Base-by-base conservation (phyloP, 2,329 filamentous ascomycete genomes). In the Trichoderma sp. region DNA sequence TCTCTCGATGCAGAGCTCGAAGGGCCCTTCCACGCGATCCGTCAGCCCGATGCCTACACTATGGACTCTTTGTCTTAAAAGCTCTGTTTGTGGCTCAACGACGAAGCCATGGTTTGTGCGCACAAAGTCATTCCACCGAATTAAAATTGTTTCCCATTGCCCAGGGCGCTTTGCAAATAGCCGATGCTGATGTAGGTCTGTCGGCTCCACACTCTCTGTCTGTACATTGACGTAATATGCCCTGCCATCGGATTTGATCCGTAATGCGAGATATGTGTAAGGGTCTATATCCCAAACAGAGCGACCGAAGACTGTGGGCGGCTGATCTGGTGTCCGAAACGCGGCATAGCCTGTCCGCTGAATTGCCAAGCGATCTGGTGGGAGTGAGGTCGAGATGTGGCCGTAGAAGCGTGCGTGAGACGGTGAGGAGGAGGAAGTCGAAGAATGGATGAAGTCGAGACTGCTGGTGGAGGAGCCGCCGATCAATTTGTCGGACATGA, bases 191-290 rank as follows among this genome's bases (percentile, higher is more conserved):
- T 98, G 96, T 74, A 99, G 86, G 80, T 99, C 96, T n/a, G 94
- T 95, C 12, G 94, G 93, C 62, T 97, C 93, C 70, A 99, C 91
- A 1, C 93, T 93, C 79, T 99, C 95, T 3, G 95, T 97, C 84
- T 98, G 96, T 18, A 99, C 85, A 81, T 99, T 99, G 78, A 99
- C 90, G 72, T 97, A 93, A 84, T 98, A 99, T 77, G 93, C 92
- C 72, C 96, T 87, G 18, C 94, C 95, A 79, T 98, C 96, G 3
- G 93, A 95, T 81, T 94, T 96, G 76, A 99, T 87, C 15, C 95
- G 91, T 78, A 99, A 82, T 0, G 94, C 95, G 11, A 99, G 90
- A 82, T 94, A 98, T 14, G 88, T 84, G 82, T 97, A 98, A 3
- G 93, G 91, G 78, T 97, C 95, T 67, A 98, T 91, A 79, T 98